Evolutionary conservation across 805 yeast genomes (phyloP), one percentile per base, ranked within the genome.

Genomic region (Ogataea nakhonphanomensis): DNA sequence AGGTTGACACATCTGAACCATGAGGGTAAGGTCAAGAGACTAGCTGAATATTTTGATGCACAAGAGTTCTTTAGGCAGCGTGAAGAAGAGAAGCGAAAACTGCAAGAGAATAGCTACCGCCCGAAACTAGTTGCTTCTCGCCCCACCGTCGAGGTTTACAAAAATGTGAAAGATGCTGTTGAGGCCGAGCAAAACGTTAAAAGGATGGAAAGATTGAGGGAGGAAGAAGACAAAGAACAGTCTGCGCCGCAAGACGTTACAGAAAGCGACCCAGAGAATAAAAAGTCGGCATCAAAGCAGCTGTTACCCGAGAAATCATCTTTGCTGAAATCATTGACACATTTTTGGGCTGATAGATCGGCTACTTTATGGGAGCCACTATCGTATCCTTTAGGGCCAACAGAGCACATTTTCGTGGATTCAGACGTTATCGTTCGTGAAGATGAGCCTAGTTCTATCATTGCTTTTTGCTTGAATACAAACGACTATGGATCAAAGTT

Each of bases 301-400:
- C 65, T 55, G 29, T 50, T 58, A 3, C 74, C 81, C 6, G 97
- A 90, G 54, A 77, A 78, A 49, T 76, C 81, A 15, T 82, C 96
- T 1, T 62, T 93, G 25, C 75, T 93, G 66, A 87, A 85, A 53
- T 79, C 95, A 0, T 67, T 95, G 41, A 78, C 95, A 0, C 87
- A 81, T 53, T 93, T 93, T 62, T 93, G 98, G 98, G 97, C 97
- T 1, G 98, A 93, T 63, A 69, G 99, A 54, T 86, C 98, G 1
- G 93, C 97, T 0, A 83, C 95, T 1, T 71, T 93, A 14, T 95
- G 98, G 98, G 89, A 86, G 49, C 95, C 96, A 0, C 67, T 93
- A 25, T 82, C 77, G 13, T 90, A 89, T 61, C 96, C 98, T 1
- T 69, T 90, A 39, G 73, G 66, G 29, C 74, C 89, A 0, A 74